phyloP scores from a whole-genome alignment of 768 basidiomycete genomes.

The Cystofilobasidium ferigula region DNA sequence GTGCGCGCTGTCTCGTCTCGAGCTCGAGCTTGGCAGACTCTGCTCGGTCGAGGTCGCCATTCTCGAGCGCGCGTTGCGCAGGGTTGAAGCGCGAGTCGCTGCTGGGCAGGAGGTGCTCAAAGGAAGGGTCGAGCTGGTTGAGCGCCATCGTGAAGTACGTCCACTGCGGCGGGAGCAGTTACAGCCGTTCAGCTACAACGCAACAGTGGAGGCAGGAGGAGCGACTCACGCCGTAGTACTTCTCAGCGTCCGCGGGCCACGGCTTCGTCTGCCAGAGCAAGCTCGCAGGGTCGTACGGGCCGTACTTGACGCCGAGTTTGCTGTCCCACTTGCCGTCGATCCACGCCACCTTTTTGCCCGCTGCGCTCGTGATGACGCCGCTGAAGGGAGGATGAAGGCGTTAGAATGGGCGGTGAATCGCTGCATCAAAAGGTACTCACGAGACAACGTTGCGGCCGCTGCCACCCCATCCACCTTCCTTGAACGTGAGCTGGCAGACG shows the following conservation, averaged over 20 bases:
- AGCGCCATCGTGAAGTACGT: slow-evolving; percentile 15
- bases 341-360: slow-evolving; percentile 49
- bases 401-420: background rate
- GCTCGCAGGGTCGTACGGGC: slow-evolving; percentile 53
- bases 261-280: slow-evolving; percentile 61
- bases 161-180: slow-evolving; percentile 3
- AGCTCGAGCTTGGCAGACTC: slow-evolving; percentile 61
- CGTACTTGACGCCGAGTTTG: slow-evolving; percentile 54
- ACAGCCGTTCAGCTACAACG: slow-evolving; percentile 50
- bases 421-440: background rate
- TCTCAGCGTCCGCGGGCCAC: slow-evolving; percentile 58
- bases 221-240: slow-evolving; percentile 71
- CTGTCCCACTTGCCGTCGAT: slow-evolving; percentile 91
- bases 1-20: slow-evolving; percentile 65
- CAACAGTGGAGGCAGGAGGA: slow-evolving; percentile 68
- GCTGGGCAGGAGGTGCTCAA: slow-evolving; percentile 50
- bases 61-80: slow-evolving; percentile 71
- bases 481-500: slow-evolving; percentile 68
- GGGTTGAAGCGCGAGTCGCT: slow-evolving; percentile 75
- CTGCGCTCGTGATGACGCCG: slow-evolving; percentile 49
- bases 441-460: slow-evolving; percentile 63
- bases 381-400: background rate
- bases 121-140: slow-evolving; percentile 19
- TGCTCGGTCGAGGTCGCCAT: slow-evolving; percentile 58
- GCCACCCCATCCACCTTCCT: slow-evolving; percentile 58